Evolutionary conservation across 768 basidiomycete genomes (phyloP).

Genomic region (Suillus alpinus): DNA sequence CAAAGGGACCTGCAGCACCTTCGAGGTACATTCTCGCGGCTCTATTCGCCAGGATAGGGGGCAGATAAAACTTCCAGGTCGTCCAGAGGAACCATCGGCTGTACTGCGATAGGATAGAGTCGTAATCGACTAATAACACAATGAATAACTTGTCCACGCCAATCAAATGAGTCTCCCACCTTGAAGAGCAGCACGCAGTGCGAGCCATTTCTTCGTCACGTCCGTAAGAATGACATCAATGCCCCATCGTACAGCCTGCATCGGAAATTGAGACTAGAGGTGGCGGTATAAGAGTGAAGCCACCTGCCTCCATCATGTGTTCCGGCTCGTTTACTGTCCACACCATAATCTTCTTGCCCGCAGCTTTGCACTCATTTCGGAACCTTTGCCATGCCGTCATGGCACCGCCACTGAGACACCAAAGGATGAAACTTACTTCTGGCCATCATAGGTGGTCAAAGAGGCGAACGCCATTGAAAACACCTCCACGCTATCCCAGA

Average conservation of each 20-base stretch:
- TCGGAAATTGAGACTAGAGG: conserved; percentile 3
- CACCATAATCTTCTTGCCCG: conserved; percentile 84
- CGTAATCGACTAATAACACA: conserved; percentile 54
- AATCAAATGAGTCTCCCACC: conserved; percentile 37
- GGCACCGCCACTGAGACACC: conserved; percentile 3
- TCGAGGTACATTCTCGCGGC: conserved; percentile 39
- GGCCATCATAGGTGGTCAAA: conserved; percentile 71
- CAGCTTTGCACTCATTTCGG: conserved; percentile 69
- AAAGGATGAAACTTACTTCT: conserved; percentile 41
- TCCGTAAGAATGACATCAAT: conserved; percentile 80
- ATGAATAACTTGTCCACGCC: background rate
- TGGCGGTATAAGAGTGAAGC: background rate
- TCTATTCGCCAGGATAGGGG: conserved; percentile 35
- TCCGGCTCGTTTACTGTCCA: conserved; percentile 95
- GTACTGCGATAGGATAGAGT: conserved; percentile 58
- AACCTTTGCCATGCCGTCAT: conserved; percentile 49
- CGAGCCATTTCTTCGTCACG: conserved; percentile 64
- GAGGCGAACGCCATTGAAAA: conserved; percentile 82
- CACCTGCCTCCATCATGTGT: conserved; percentile 84
- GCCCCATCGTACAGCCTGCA: conserved; percentile 75
- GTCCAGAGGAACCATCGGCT: conserved; percentile 77
- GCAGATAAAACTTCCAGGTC: conserved; percentile 56
- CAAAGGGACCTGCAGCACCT: conserved; percentile 53
- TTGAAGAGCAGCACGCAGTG: conserved; percentile 54
- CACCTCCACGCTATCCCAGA: conserved; percentile 83